Evolutionary conservation across 1,139 yeast species (phyloP).

Genomic region (Candida sp.): DNA sequence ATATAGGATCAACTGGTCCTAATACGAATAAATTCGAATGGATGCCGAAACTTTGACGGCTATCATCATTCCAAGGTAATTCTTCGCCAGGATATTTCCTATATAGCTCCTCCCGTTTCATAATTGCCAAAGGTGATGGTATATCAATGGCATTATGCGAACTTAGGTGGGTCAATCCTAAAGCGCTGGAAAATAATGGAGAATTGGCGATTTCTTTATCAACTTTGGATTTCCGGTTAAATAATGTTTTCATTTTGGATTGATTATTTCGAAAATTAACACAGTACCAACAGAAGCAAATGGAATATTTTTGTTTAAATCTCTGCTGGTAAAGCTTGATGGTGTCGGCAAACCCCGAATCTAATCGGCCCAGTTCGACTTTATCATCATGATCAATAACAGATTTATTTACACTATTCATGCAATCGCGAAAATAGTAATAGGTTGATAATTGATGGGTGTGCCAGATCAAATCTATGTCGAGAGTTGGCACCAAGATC

Average conservation of each 20-base stretch:
- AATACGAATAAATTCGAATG: background rate
- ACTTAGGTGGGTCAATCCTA: slow-evolving; percentile 15
- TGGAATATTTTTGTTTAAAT: slow-evolving; percentile 12
- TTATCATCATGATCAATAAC: slow-evolving; percentile 14
- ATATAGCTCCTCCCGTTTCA: slow-evolving; percentile 2
- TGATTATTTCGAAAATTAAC: slow-evolving; percentile 7
- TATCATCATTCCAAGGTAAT: slow-evolving; percentile 1
- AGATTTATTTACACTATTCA: slow-evolving; percentile 5
- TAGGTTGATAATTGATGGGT: slow-evolving; percentile 30
- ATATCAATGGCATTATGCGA: slow-evolving; percentile 13
- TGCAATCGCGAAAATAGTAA: slow-evolving; percentile 20
- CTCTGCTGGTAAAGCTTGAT: slow-evolving; percentile 8
- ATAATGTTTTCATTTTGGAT: slow-evolving; percentile 8
- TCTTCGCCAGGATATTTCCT: background rate
- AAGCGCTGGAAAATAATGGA: slow-evolving; percentile 3
- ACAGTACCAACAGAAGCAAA: slow-evolving; percentile 17
- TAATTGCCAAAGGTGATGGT: slow-evolving; percentile 6
- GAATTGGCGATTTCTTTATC: slow-evolving; percentile 1
- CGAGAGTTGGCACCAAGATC: slow-evolving; percentile 33
- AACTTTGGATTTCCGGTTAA: background rate
- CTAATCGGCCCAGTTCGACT: slow-evolving; percentile 9
- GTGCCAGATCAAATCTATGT: slow-evolving; percentile 39
- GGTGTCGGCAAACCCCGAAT: slow-evolving; percentile 11
- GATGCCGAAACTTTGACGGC: background rate
- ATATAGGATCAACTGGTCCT: background rate